Evolutionary conservation across 352 stramenopile genomes (phyloP).

Genomic region (Thalassiosira pacifica): DNA sequence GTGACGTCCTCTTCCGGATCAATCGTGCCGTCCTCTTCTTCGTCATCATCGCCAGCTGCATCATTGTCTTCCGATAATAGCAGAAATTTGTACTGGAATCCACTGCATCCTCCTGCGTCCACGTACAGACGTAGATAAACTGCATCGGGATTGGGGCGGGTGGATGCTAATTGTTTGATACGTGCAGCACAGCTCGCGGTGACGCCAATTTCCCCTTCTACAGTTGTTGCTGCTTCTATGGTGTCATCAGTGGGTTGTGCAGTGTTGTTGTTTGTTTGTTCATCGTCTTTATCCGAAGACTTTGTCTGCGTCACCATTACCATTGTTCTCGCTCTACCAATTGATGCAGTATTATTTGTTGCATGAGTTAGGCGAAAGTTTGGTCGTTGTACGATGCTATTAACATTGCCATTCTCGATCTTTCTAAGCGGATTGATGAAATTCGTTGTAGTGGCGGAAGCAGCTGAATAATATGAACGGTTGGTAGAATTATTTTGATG

Average conservation of each 20-base stretch:
- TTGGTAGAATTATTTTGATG: background rate
- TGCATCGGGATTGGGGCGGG: slow-evolving; percentile 50
- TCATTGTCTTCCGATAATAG: slow-evolving; percentile 44
- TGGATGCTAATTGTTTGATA: slow-evolving; percentile 62
- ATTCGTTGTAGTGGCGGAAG: background rate
- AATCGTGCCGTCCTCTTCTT: slow-evolving; percentile 69
- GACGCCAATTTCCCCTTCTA: slow-evolving; percentile 43
- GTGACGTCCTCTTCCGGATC: slow-evolving; percentile 83
- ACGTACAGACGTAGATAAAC: slow-evolving; percentile 91
- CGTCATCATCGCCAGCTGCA: slow-evolving; percentile 24
- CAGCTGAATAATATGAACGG: background rate
- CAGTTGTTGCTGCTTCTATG: background rate
- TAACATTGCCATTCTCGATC: background rate
- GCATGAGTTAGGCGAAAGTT: background rate
- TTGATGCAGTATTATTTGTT: background rate
- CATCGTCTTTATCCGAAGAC: background rate
- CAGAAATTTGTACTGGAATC: slow-evolving; percentile 94
- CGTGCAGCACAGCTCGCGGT: slow-evolving; percentile 59
- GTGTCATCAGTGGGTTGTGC: background rate
- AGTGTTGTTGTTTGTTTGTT: background rate
- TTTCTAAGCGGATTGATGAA: background rate
- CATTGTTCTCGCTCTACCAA: background rate
- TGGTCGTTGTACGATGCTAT: background rate
- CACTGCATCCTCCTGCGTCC: slow-evolving; percentile 93
- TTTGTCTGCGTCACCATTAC: slow-evolving; percentile 36